A percentile compares a stretch with the other conserved stretches of the same genome.
Conservation (phyloP, 345 rosid species). For the Acer negundo region DNA sequence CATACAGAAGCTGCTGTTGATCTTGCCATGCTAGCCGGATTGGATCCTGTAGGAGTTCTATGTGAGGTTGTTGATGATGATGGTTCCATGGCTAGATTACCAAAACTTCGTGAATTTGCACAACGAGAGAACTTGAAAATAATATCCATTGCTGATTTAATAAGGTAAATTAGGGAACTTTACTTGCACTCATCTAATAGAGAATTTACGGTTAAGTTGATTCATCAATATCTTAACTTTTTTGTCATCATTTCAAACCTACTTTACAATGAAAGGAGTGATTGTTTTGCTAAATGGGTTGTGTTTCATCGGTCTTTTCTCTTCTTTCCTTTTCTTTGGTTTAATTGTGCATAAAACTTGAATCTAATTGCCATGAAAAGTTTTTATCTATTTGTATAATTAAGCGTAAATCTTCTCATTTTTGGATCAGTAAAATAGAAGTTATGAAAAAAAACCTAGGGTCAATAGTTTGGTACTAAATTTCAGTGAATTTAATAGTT, state of each 20-base stretch:
- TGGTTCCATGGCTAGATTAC: constrained; percentile 91
- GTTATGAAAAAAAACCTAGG: background rate
- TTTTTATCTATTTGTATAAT: background rate
- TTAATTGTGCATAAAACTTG: background rate
- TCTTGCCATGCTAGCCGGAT: constrained; percentile 80
- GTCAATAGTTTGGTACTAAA: background rate
- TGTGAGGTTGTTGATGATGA: constrained; percentile 90
- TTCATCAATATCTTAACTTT: background rate
- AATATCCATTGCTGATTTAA: constrained; percentile 77
- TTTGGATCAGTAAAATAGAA: background rate
- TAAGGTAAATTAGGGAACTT: constrained; percentile 47
- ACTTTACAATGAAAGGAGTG: background rate
- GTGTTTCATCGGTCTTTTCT: background rate
- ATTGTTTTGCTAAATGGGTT: background rate
- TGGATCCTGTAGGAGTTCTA: constrained; percentile 73
- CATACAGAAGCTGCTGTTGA: constrained; percentile 96
- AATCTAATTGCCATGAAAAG: background rate
- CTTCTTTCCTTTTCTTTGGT: too few species aligned
- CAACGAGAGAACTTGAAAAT: constrained; percentile 59
- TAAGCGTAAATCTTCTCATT: background rate
- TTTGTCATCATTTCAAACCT: background rate
- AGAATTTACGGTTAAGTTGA: background rate
- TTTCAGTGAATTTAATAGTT: background rate
- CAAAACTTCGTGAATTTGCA: constrained; percentile 73
- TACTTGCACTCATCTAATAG: background rate